Conservation (phyloP, 202 grass and related monocot species). For the Setaria italica region DNA sequence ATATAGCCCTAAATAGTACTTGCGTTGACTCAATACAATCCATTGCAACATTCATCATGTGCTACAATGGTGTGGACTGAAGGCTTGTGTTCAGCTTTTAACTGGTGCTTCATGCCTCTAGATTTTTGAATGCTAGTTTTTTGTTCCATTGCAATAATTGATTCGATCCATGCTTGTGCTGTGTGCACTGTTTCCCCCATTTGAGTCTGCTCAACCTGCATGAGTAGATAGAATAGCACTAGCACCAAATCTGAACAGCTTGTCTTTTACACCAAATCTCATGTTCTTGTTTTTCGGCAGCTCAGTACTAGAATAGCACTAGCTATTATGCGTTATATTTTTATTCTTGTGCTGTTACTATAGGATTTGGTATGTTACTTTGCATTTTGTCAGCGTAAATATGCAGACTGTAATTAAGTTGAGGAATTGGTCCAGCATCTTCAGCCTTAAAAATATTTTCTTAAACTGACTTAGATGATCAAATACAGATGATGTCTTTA, state of each 20-base stretch:
- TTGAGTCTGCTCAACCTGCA: too few relatives aligned
- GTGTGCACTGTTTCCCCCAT: too few relatives aligned
- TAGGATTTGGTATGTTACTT: conserved; percentile 7
- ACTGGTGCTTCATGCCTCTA: not conserved
- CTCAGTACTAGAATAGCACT: not conserved
- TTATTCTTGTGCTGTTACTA: conserved; percentile 2
- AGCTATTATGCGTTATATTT: not conserved
- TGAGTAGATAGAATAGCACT: too few relatives aligned
- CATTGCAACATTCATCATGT: not conserved
- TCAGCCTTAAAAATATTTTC: not conserved
- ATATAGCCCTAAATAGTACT: not conserved
- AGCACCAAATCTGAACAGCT: too few relatives aligned
- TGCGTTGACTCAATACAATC: not conserved
- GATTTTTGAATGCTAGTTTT: not conserved
- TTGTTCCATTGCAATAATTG: not conserved
- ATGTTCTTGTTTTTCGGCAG: not conserved
- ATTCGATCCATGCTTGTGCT: not conserved
- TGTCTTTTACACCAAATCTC: too few relatives aligned
- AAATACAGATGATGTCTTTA: conserved; percentile 28
- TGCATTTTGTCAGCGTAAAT: conserved; percentile 13
- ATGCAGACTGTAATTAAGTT: not conserved
- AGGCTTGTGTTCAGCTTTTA: not conserved
- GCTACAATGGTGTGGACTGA: not conserved
- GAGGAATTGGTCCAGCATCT: not conserved
- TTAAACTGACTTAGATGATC: not conserved